phyloP scores from a whole-genome alignment of 2,329 filamentous ascomycete species.

The Curvularia hawaiiensis region DNA sequence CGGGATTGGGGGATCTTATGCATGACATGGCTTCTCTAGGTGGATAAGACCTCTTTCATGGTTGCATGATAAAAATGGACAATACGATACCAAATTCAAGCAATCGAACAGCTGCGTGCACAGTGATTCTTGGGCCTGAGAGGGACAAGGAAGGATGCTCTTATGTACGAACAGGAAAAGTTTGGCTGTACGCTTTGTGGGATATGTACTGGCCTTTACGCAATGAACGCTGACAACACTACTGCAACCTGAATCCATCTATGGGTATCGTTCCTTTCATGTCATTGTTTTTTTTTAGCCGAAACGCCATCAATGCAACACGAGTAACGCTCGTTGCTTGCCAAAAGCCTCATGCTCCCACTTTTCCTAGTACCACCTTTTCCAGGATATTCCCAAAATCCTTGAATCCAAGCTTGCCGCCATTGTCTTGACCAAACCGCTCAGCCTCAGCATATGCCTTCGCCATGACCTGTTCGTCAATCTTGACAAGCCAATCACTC shows the following conservation, averaged over 20 bases:
- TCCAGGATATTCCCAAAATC: conserved; percentile 49
- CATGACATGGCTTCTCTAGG: conserved; percentile 47
- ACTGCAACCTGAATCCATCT: conserved; percentile 2
- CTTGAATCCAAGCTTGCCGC: conserved; percentile 43
- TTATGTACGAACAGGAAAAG: not conserved
- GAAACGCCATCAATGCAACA: not conserved
- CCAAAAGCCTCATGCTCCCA: conserved; percentile 2
- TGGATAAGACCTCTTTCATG: conserved; percentile 48
- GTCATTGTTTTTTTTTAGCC: not conserved
- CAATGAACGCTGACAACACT: not conserved
- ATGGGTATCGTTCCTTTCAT: conserved; percentile 11
- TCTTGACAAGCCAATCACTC: conserved; percentile 50
- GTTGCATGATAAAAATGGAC: conserved; percentile 49
- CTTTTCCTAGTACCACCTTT: conserved; percentile 36
- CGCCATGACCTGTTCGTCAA: conserved; percentile 48
- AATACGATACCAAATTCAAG: conserved; percentile 25
- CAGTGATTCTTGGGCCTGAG: conserved; percentile 14
- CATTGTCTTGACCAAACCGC: conserved; percentile 28
- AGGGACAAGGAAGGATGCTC: not conserved
- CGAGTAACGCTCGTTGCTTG: not conserved
- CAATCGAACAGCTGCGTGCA: conserved; percentile 14
- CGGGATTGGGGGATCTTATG: conserved; percentile 42
- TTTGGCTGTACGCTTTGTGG: not conserved
- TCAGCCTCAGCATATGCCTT: conserved; percentile 47
- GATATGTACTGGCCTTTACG: not conserved